Evolutionary conservation across 2,329 filamentous ascomycete genomes (phyloP).

Genomic region (Monosporascus sp.): DNA sequence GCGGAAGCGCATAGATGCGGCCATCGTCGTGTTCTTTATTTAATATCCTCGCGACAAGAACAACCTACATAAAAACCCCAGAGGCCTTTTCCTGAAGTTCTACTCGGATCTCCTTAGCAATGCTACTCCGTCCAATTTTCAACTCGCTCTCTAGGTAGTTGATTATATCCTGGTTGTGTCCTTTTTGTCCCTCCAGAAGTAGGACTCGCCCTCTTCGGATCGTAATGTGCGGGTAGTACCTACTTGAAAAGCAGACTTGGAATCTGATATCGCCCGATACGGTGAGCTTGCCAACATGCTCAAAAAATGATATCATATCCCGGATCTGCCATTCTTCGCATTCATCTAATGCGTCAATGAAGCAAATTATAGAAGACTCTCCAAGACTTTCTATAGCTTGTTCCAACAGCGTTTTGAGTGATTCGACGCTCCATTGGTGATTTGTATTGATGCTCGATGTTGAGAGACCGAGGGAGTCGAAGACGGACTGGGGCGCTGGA

Average conservation of each 20-base stretch:
- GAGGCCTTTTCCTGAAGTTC: constrained; percentile 31
- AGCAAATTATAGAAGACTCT: constrained; percentile 4
- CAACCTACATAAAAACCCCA: too few relatives aligned
- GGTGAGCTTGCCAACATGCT: constrained; percentile 28
- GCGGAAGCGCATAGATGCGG: constrained; percentile 21
- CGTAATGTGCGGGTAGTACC: constrained; percentile 25
- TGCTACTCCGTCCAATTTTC: constrained; percentile 15
- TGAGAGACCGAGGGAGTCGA: constrained; percentile 18
- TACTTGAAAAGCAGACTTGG: constrained; percentile 38
- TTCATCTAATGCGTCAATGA: constrained; percentile 40
- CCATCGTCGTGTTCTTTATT: constrained; percentile 35
- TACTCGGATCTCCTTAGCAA: constrained; percentile 17
- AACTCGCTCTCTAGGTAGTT: constrained; percentile 29
- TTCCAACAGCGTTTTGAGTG: constrained; percentile 18
- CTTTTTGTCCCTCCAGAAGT: constrained; percentile 28
- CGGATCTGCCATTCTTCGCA: constrained; percentile 37
- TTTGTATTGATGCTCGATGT: neutral
- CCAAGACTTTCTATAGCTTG: constrained; percentile 12
- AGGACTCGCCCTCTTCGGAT: constrained; percentile 24
- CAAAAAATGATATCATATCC: constrained; percentile 39
- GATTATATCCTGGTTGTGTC: constrained; percentile 25
- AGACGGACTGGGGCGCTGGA: constrained; percentile 27
- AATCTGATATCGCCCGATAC: constrained; percentile 13
- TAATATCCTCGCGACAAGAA: constrained; percentile 39
- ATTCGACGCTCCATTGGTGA: constrained; percentile 5